phyloP scores from a whole-genome alignment of 805 yeast species.

The Ogataea kodamae region DNA sequence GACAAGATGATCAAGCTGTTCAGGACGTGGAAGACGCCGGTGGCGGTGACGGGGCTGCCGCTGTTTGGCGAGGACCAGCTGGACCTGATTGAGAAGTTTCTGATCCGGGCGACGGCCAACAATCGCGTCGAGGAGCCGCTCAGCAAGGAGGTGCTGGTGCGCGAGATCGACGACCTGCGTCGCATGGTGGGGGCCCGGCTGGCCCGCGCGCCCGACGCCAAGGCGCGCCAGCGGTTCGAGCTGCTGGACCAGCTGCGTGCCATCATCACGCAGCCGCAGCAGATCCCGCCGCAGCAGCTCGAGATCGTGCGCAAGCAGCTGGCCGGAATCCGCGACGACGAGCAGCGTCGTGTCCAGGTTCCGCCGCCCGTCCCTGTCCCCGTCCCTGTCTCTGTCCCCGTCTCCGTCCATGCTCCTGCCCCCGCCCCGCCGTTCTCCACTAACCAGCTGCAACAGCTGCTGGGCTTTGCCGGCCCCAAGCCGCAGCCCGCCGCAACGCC shows the following conservation, averaged over 20 bases:
- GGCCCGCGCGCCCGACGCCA: conserved; percentile 33
- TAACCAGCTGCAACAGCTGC: neutral
- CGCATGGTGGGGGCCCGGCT: conserved; percentile 42
- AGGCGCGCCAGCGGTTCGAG: conserved; percentile 41
- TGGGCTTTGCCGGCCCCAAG: neutral
- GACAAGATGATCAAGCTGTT: conserved; percentile 71
- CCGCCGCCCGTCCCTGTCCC: conserved; percentile 17
- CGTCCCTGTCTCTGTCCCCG: conserved; percentile 20
- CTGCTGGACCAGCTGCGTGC: conserved; percentile 43
- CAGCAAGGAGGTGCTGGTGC: conserved; percentile 23
- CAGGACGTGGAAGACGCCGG: conserved; percentile 81
- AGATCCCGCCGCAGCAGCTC: conserved; percentile 30
- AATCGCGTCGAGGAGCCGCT: conserved; percentile 18
- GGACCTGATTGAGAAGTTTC: conserved; percentile 68
- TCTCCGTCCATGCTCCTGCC: neutral
- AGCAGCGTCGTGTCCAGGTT: conserved; percentile 26
- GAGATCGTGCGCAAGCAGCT: conserved; percentile 33
- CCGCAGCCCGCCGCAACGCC: conserved; percentile 13
- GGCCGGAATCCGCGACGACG: conserved; percentile 33
- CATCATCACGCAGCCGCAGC: conserved; percentile 34
- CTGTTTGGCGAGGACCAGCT: conserved; percentile 71
- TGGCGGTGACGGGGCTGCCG: conserved; percentile 57
- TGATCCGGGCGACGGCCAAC: conserved; percentile 55
- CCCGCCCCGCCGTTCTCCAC: neutral
- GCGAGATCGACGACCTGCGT: conserved; percentile 36